Percentiles rank a stretch among this genome's conserved stretches.
phyloP scores from a whole-genome alignment of 768 basidiomycete genomes.

The Kwoniella sp. region DNA sequence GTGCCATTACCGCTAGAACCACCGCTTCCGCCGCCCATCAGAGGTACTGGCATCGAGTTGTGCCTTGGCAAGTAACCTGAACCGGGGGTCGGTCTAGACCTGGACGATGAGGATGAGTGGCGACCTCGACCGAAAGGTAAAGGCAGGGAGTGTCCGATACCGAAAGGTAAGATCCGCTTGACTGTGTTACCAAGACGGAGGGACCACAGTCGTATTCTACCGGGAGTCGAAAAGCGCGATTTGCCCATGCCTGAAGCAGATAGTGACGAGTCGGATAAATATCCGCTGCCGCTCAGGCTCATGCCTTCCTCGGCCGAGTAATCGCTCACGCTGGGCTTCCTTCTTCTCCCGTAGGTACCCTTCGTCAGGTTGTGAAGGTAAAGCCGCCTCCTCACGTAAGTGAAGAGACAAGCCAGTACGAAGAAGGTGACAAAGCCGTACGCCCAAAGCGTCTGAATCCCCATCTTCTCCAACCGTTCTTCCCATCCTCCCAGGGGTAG shows the following conservation, averaged over 20 bases:
- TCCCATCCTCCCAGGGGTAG: conserved; percentile 24
- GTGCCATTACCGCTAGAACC: neutral
- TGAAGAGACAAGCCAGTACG: conserved; percentile 34
- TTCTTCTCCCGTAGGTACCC: neutral
- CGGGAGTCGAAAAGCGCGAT: conserved; percentile 8
- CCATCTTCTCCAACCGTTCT: conserved; percentile 29
- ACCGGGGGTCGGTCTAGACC: neutral
- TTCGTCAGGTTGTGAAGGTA: conserved; percentile 1
- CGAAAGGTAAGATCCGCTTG: conserved; percentile 9
- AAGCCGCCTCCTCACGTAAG: conserved; percentile 29
- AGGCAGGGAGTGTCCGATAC: too few relatives aligned
- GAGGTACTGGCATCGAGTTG: conserved; percentile 16
- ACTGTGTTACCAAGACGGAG: conserved; percentile 12
- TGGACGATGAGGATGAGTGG: neutral
- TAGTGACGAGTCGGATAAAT: conserved; percentile 10
- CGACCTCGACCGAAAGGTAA: conserved; percentile 1
- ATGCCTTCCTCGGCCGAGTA: conserved; percentile 19
- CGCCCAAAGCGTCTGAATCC: conserved; percentile 49
- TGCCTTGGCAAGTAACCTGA: conserved; percentile 18
- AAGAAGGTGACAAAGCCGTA: conserved; percentile 39
- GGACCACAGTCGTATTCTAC: conserved; percentile 16
- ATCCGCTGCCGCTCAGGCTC: neutral
- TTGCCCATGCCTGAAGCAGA: neutral
- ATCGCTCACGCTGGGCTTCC: conserved; percentile 34
- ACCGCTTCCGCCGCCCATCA: neutral